Evolutionary conservation across 371 early-diverging fungal genomes (phyloP), one percentile per base, ranked within the genome.

Genomic region (Mortierella sp.): DNA sequence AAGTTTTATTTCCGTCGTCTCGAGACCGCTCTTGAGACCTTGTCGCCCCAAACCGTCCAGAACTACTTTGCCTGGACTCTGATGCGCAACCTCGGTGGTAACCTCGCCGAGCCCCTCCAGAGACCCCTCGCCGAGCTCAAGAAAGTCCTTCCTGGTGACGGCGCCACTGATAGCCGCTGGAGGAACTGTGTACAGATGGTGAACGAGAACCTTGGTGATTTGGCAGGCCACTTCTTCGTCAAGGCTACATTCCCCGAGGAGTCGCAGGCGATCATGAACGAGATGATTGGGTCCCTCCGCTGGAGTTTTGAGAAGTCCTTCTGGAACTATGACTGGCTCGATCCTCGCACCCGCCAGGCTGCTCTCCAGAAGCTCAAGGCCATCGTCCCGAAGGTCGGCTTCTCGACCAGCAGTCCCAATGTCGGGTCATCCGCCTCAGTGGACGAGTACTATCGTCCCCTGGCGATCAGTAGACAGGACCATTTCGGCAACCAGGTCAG

Each of bases 21-120:
- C 40, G 44, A 74, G 19, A 66, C 44, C 6, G 74, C 70, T 39
- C 44, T 79, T 6, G 44, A 70, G 37, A 53, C 34, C 11, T 45
- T 64, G 22, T 11, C 71, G 0, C 39, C 64, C 7, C 50, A 75
- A 52, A 71, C 68, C 40, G 55, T 64, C 43, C 80, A 75, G 44
- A 71, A 75, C 69, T 79, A 79, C 65, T 71, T 79, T 68, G 66
- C 52, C 10, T 79, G 80, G 80, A 79, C 71, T 2, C 22, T 75
- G 72, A 75, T 79, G 37, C 79, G 79, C 47, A 74, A 41, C 43
- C 71, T 74, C 9, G 75, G 74, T 40, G 39, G 24, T 5, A 50
- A 71, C 34, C 72, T 79, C 34, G 61, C 80, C 10, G 65, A 70
- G 4, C 48, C 68, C 1, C 68, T 43, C 52, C 74, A 70, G n/a